Evolutionary conservation across 2,329 filamentous ascomycete genomes (phyloP).

Genomic region (Penicillium sp.): DNA sequence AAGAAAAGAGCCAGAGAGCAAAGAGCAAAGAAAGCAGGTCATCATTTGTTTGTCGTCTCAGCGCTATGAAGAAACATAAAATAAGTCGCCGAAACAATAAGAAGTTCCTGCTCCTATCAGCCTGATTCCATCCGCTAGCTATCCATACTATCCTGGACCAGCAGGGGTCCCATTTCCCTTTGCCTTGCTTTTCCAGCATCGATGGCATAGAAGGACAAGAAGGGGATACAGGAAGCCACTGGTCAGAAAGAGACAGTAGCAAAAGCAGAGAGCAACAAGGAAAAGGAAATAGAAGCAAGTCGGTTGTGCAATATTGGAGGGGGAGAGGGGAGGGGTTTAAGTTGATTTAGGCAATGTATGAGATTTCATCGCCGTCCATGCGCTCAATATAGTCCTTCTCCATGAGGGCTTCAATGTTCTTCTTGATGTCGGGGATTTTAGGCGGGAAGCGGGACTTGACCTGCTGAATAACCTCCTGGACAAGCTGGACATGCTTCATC

Average conservation of each 20-base stretch:
- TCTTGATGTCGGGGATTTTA: conserved; percentile 95
- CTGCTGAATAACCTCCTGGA: conserved; percentile 92
- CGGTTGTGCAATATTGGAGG: conserved; percentile 3
- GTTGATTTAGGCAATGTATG: conserved; percentile 74
- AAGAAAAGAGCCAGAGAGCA: not conserved
- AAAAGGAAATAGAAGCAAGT: conserved; percentile 9
- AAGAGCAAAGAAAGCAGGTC: conserved; percentile 14
- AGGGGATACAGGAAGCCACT: not conserved
- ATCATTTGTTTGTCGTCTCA: conserved; percentile 30
- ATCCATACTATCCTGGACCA: not conserved
- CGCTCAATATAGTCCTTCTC: conserved; percentile 99
- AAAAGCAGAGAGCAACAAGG: conserved; percentile 1
- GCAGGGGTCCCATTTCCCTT: not conserved
- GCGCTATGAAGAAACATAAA: conserved; percentile 28
- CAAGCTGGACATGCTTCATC: conserved; percentile 95
- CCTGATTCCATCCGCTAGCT: conserved; percentile 5
- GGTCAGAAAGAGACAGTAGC: not conserved
- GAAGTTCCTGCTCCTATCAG: conserved; percentile 14
- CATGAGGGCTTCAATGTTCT: conserved; percentile 96
- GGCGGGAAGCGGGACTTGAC: conserved; percentile 91
- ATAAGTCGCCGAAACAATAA: conserved; percentile 19
- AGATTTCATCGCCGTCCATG: conserved; percentile 87
- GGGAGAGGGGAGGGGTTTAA: not conserved
- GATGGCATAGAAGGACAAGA: not conserved
- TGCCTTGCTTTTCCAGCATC: not conserved